Percentiles rank a stretch among this genome's conserved stretches.
Evolutionary conservation across 2,329 filamentous ascomycete species (phyloP).

Genomic region (Hypoxylon rubiginosum): DNA sequence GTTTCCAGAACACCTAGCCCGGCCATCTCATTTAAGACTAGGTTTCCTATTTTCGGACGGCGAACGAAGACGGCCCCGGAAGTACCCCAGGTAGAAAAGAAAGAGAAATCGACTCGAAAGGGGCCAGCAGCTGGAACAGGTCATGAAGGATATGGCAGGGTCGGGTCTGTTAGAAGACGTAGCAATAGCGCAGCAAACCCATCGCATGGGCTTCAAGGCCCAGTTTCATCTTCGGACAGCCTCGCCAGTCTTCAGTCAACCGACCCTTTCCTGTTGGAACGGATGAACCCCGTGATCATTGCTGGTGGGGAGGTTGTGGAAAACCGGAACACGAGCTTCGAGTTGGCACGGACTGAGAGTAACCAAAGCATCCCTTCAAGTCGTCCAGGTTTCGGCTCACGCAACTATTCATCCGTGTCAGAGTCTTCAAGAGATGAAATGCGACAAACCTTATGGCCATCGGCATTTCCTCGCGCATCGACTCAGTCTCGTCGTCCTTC

Average conservation of each 20-base stretch:
- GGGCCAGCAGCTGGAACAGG: slow-evolving; percentile 93
- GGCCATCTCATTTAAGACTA: slow-evolving; percentile 69
- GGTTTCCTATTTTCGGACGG: slow-evolving; percentile 84
- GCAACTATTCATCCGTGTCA: slow-evolving; percentile 58
- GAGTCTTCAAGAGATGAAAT: slow-evolving; percentile 57
- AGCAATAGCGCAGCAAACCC: slow-evolving; percentile 70
- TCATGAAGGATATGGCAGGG: slow-evolving; percentile 84
- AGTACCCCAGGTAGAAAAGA: slow-evolving; percentile 63
- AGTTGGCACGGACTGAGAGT: slow-evolving; percentile 64
- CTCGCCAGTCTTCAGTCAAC: slow-evolving; percentile 58
- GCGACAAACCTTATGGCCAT: slow-evolving; percentile 66
- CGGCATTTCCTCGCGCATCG: slow-evolving; percentile 61
- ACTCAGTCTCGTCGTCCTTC: slow-evolving; percentile 62
- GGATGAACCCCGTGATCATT: slow-evolving; percentile 76
- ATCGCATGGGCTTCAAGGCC: slow-evolving; percentile 59
- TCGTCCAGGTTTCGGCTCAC: slow-evolving; percentile 61
- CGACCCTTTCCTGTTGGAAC: slow-evolving; percentile 71
- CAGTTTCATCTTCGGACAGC: slow-evolving; percentile 66
- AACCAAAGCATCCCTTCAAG: slow-evolving; percentile 60
- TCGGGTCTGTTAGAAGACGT: slow-evolving; percentile 72
- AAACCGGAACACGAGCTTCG: slow-evolving; percentile 68
- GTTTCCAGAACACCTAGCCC: slow-evolving; percentile 66
- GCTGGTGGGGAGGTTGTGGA: slow-evolving; percentile 73
- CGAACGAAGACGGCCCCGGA: slow-evolving; percentile 75
- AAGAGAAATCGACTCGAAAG: slow-evolving; percentile 73